Base-by-base conservation (phyloP, 1,284 basidiomycete species). In the Coniferiporia weirii region DNA sequence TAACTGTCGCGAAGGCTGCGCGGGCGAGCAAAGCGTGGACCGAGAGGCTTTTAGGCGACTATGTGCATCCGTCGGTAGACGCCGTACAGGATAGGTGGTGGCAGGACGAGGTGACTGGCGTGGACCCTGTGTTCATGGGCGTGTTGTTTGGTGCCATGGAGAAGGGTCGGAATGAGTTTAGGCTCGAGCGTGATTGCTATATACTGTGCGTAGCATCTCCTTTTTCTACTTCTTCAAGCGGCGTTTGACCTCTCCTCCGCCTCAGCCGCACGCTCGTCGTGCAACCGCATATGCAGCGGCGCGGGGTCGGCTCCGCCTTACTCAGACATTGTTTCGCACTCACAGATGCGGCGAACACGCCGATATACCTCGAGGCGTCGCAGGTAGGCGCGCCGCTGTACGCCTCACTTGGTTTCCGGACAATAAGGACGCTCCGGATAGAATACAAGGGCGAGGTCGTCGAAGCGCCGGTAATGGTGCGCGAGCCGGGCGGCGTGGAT, bases 61-160 rank as follows among this genome's bases (percentile, higher is more conserved):
- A 55, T 36, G 59, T 61, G 17, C 48, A 52, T 19, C 59, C 59
- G 22, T 19, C 54, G 9, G 53, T 61, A 13, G 50, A 56, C 12
- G 48, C 15, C 15, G 44, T 61, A 5, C 32, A 35, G 22, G 45
- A 53, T 36, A 52, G 32, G 34, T 13, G 56, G 15, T 47, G 32
- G 35, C 17, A 27, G 8, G 46, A 38, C 13, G 59, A 53, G 38
- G 36, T 20, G 13, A 36, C 38, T 40, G 59, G 59, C n/a, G 27
- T 32, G 35, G 49, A 61, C 43, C 15, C 12, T 4, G 27, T 13
- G 10, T 38, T 57, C 17, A 20, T 27, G 40, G 17, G n/a, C 6
- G 3, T 40, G 6, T 8, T 43, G 4, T 53, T 56, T 15, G 56
- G 56, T n/a, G 27, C 45, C 27, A 32, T 10, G 27, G 40, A 45